phyloP scores from a whole-genome alignment of 192 early-diverging fungal genomes.

The Coemansia sp. region DNA sequence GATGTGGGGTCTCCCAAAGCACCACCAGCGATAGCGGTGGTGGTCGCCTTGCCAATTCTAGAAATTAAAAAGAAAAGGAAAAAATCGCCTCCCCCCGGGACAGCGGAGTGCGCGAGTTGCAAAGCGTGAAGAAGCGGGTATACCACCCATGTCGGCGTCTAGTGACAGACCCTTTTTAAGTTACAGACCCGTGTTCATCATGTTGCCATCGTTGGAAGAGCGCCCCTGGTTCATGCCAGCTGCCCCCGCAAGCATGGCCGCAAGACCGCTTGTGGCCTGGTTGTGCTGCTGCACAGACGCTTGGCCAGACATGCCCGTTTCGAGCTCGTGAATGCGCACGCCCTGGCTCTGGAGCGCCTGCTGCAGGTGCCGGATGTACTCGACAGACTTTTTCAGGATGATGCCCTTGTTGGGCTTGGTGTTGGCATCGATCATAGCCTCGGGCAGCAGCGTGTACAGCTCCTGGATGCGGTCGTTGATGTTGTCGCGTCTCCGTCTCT shows the following conservation, averaged over 20 bases:
- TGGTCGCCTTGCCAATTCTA: not conserved
- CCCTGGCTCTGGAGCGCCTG: conserved; percentile 61
- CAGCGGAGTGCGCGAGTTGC: not conserved
- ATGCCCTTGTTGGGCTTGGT: conserved; percentile 95
- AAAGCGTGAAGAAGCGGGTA: not conserved
- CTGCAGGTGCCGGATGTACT: conserved; percentile 85
- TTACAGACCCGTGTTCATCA: conserved; percentile 46
- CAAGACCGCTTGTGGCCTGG: conserved; percentile 42
- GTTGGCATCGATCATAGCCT: conserved; percentile 65
- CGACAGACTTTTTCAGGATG: conserved; percentile 91
- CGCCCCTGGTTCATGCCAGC: conserved; percentile 27
- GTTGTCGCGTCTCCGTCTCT: conserved; percentile 91
- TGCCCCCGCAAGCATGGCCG: conserved; percentile 49
- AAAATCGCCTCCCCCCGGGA: no score
- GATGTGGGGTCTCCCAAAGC: not conserved
- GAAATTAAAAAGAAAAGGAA: conserved; percentile 7
- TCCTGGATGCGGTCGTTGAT: conserved; percentile 99
- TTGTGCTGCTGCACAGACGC: conserved; percentile 24
- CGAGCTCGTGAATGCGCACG: conserved; percentile 70
- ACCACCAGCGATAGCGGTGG: no score
- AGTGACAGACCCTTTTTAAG: not conserved
- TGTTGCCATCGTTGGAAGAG: conserved; percentile 18
- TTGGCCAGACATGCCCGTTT: conserved; percentile 55
- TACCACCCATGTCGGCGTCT: not conserved
- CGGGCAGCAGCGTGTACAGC: conserved; percentile 79